phyloP scores from a whole-genome alignment of 768 basidiomycete genomes.

The Tephrocybe rancida region DNA sequence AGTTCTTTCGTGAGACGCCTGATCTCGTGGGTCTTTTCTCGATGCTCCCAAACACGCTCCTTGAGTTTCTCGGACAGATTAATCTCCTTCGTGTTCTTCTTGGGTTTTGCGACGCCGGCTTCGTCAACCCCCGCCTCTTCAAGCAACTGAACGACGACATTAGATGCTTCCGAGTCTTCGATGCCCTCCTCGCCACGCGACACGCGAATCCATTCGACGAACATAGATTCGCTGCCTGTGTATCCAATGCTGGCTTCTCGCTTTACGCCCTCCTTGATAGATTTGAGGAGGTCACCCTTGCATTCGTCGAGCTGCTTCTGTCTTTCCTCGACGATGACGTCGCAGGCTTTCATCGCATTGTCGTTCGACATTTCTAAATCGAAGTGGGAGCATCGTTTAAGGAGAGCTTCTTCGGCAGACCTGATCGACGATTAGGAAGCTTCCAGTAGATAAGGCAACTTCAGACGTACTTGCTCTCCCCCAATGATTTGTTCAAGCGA shows the following conservation, averaged over 20 bases:
- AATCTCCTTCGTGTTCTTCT: constrained; percentile 57
- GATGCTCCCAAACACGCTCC: constrained; percentile 75
- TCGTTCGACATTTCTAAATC: constrained; percentile 73
- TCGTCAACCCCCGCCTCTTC: constrained; percentile 53
- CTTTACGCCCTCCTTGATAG: constrained; percentile 65
- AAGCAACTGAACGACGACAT: constrained; percentile 59
- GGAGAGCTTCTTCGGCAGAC: constrained; percentile 87
- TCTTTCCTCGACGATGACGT: constrained; percentile 86
- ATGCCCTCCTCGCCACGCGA: constrained; percentile 65
- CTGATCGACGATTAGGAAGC: constrained; percentile 36
- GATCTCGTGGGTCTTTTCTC: constrained; percentile 86
- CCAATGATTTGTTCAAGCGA: constrained; percentile 83
- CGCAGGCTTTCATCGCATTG: constrained; percentile 90
- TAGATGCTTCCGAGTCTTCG: constrained; percentile 77
- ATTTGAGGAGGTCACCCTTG: constrained; percentile 67
- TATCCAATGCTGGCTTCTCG: constrained; percentile 71
- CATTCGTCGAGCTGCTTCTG: constrained; percentile 80
- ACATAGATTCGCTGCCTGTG: constrained; percentile 71
- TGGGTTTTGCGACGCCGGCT: constrained; percentile 42
- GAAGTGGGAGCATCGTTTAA: constrained; percentile 96
- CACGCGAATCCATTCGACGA: constrained; percentile 75
- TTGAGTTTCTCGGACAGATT: constrained; percentile 55
- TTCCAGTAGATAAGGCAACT: background rate
- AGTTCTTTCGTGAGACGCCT: constrained; percentile 86
- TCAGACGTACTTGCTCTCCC: constrained; percentile 78